Evolutionary conservation across 192 early-diverging fungal genomes (phyloP).

Genomic region (Backusella sp.): DNA sequence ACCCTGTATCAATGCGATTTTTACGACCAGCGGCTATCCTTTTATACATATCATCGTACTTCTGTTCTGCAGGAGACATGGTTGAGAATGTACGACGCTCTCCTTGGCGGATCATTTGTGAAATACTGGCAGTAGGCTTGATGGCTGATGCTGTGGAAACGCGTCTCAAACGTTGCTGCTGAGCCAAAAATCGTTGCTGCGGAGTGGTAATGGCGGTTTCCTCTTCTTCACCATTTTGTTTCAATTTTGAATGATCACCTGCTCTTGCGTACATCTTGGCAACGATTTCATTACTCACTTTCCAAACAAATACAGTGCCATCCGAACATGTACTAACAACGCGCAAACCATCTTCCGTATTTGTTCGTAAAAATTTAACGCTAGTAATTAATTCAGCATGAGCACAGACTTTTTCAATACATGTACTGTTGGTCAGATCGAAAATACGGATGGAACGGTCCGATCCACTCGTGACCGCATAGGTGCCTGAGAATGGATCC

Average conservation of each 20-base stretch:
- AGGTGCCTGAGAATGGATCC: conserved; percentile 66
- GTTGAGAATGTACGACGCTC: conserved; percentile 32
- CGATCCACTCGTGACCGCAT: conserved; percentile 59
- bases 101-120: conserved; percentile 32
- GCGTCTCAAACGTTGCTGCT: conserved; percentile 13
- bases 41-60: conserved; percentile 40
- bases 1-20: background rate
- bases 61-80: conserved; percentile 36
- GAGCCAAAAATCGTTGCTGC: conserved; percentile 10
- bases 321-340: conserved; percentile 71
- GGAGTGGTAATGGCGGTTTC: background rate
- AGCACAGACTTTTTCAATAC: conserved; percentile 56
- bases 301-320: conserved; percentile 79
- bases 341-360: conserved; percentile 22
- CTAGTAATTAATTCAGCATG: conserved; percentile 76
- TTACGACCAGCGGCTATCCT: conserved; percentile 7
- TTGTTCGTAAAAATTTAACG: conserved; percentile 52
- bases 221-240: background rate
- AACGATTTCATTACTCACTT: conserved; percentile 48
- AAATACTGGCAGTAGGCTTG: conserved; percentile 19
- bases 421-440: conserved; percentile 61
- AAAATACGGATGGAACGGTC: conserved; percentile 74
- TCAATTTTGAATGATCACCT: conserved; percentile 13
- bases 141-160: conserved; percentile 10
- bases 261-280: conserved; percentile 24